Conservation (phyloP, 805 yeast species). For the Metschnikowia sp. region DNA sequence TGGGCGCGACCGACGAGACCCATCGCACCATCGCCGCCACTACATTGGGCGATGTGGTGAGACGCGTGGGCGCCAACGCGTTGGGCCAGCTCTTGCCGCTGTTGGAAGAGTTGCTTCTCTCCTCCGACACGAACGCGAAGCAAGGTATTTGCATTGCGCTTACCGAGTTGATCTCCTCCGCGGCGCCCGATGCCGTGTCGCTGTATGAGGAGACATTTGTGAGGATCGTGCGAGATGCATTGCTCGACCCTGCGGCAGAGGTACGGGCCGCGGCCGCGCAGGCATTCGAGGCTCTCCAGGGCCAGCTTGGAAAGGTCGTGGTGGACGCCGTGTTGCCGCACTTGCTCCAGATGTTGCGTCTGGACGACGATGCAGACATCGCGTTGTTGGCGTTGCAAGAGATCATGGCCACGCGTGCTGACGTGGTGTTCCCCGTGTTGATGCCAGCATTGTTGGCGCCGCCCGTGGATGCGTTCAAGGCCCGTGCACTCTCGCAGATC, state of each 20-base stretch:
- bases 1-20: conserved; percentile 76
- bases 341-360: conserved; percentile 65
- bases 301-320: conserved; percentile 75
- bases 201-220: conserved; percentile 70
- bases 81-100: conserved; percentile 83
- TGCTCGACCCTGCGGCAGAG: conserved; percentile 65
- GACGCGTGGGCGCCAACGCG: conserved; percentile 88
- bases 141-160: conserved; percentile 97
- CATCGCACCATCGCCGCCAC: conserved; percentile 88
- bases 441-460: conserved; percentile 78
- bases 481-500: conserved; percentile 80
- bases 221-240: conserved; percentile 69
- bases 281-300: conserved; percentile 86
- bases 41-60: conserved; percentile 90
- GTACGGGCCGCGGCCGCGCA: conserved; percentile 91
- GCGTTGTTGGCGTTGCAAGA: conserved; percentile 89
- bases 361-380: conserved; percentile 52
- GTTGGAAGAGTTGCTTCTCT: conserved; percentile 58
- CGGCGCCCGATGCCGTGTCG: conserved; percentile 55
- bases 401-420: conserved; percentile 86
- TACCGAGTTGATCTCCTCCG: conserved; percentile 76
- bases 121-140: conserved; percentile 76
- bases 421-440: conserved; percentile 88
- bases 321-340: conserved; percentile 87
- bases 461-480: conserved; percentile 81